Conservation (phyloP, 768 basidiomycete species). For the Hericium erinaceus region DNA sequence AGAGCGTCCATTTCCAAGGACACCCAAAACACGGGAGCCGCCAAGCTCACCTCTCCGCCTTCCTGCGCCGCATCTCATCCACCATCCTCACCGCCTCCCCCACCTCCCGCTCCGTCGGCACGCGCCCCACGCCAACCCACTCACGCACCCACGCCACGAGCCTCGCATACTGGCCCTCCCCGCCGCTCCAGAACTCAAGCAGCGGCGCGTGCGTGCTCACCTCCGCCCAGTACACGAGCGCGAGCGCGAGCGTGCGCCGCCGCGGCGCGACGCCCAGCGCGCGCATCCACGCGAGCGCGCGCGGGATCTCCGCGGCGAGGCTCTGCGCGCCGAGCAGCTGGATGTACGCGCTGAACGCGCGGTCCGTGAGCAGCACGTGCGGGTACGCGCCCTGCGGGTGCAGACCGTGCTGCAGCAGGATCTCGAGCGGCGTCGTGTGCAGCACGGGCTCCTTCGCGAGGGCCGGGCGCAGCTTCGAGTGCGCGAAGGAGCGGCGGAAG, state of each 20-base stretch:
- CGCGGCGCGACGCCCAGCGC: constrained; percentile 43
- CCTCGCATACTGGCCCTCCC: constrained; percentile 11
- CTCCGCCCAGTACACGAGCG: constrained; percentile 66
- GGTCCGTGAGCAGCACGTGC: constrained; percentile 39
- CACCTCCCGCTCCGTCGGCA: constrained; percentile 19
- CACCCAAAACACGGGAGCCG: too few species aligned
- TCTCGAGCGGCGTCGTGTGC: constrained; percentile 3
- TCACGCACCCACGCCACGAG: constrained; percentile 21
- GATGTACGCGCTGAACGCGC: constrained; percentile 50
- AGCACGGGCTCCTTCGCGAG: not conserved
- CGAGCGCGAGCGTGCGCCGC: constrained; percentile 45
- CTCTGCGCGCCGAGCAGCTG: constrained; percentile 44
- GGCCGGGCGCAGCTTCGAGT: not conserved
- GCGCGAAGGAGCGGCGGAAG: constrained; percentile 20
- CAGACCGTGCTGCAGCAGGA: constrained; percentile 7
- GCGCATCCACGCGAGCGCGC: constrained; percentile 67
- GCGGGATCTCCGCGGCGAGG: constrained; percentile 51
- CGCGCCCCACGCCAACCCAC: constrained; percentile 16
- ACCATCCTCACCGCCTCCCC: constrained; percentile 7
- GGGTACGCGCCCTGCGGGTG: constrained; percentile 19
- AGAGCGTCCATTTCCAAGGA: too few species aligned
- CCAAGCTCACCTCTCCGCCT: not conserved
- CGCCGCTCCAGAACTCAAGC: constrained; percentile 34
- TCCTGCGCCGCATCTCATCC: constrained; percentile 1
- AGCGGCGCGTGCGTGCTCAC: constrained; percentile 53